These are phyloP conservation scores for Neonectria punicea DNA, from an alignment of 2,329 filamentous ascomycete genomes.

Conservation along the genomic window DNA sequence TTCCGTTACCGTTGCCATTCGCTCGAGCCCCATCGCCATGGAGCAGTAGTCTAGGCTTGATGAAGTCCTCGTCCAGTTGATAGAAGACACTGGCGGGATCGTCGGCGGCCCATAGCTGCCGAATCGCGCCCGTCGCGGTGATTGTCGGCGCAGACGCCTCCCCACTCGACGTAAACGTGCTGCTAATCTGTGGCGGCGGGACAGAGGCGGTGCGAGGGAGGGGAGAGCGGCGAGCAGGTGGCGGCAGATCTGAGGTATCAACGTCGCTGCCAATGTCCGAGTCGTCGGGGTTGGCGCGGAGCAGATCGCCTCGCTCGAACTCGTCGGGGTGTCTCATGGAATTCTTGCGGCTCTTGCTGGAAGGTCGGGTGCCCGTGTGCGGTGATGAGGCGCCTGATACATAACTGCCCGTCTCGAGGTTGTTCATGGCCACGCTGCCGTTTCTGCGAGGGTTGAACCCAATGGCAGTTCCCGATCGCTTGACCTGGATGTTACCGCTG, in stretches of 20 bases:
- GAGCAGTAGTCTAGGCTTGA: conserved; percentile 89
- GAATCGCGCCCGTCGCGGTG: conserved; percentile 80
- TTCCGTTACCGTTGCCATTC: conserved; percentile 42
- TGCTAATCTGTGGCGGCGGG: conserved; percentile 40
- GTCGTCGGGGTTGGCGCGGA: conserved; percentile 62
- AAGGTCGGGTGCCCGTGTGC: conserved; percentile 54
- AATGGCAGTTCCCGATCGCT: conserved; percentile 79
- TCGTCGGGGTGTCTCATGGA: conserved; percentile 58
- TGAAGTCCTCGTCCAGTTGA: conserved; percentile 94
- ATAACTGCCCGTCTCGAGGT: conserved; percentile 61
- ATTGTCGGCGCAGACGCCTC: conserved; percentile 56
- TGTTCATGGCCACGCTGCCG: conserved; percentile 68
- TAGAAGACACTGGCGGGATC: conserved; percentile 92
- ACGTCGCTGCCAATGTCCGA: conserved; percentile 72
- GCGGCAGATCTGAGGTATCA: conserved; percentile 73
- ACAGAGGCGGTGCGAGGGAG: conserved; percentile 44
- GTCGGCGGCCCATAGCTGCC: conserved; percentile 83
- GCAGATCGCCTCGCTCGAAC: conserved; percentile 66
- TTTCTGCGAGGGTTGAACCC: conserved; percentile 79
- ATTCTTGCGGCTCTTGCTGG: conserved; percentile 64
- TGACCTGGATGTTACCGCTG: conserved; percentile 78
- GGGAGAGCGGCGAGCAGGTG: conserved; percentile 62
- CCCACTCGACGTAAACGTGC: conserved; percentile 45
- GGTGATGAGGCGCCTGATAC: conserved; percentile 65
- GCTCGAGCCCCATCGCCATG: conserved; percentile 66